Evolutionary conservation across 2,329 filamentous ascomycete genomes (phyloP), one percentile per base, ranked within the genome.

Genomic region (Myriosclerotinia scirpicola): DNA sequence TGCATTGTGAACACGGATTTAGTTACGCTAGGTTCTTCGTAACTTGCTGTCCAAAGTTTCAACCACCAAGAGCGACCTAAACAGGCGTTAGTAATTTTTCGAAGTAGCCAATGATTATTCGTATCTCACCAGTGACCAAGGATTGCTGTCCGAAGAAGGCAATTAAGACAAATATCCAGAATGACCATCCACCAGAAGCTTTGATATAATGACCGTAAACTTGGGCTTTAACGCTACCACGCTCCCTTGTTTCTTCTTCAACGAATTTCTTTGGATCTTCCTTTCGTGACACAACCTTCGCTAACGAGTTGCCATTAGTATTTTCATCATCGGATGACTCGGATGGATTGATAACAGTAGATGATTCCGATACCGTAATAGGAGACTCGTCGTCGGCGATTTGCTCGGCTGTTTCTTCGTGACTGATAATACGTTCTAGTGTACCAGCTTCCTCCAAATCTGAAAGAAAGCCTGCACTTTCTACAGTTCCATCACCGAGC

Each of bases 241-340:
- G 84, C 74, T 92, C 89, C 66, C 87, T 84, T n/a, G 80, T 80
- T 76, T 95, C 91, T 3, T 92, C 90, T 73, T 92, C 87, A 36
- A 91, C 85, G 70, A 93, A 94, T 76, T 92, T 90, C 70, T 87
- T 87, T 0, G 86, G 83, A 5, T 71, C 67, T 6, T 78, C 77
- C 54, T 76, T 76, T 74, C 84, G 84, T 4, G 83, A 83, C 1
- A 80, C 73, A 0, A 83, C 76, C 72, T 85, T 86, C 59, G 81
- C 80, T 50, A 86, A 76, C 1, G 79, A 76, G 55, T 79, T 79
- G n/a, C 77, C 79, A n/a, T 77, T 75, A 3, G 73, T 71, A 15
- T 79, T 78, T 9, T 81, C 79, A 9, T 77, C 77, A 1, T 81
- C 83, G 0, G 78, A 79, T 34, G 82, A 79, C 61, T 84, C 83